These are phyloP conservation scores for Kodamaea derodonti DNA, from an alignment of 1,139 yeast species.

Conservation along the genomic window DNA sequence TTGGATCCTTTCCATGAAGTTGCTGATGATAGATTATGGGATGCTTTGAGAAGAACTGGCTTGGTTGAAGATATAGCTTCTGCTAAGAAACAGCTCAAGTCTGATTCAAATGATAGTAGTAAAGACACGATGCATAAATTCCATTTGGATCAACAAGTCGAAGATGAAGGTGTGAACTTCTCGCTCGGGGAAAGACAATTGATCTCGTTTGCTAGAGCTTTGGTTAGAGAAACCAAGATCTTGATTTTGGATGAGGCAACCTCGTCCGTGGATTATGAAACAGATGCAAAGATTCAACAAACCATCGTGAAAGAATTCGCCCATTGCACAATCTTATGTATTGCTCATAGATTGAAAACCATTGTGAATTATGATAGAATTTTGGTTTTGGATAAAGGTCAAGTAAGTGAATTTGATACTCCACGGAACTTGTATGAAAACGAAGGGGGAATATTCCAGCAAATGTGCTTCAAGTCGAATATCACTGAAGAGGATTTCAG, in stretches of 20 bases:
- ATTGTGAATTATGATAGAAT: constrained; percentile 63
- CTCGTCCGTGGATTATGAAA: constrained; percentile 75
- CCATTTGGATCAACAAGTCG: constrained; percentile 59
- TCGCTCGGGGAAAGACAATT: constrained; percentile 78
- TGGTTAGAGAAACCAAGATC: constrained; percentile 65
- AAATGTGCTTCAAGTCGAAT: constrained; percentile 38
- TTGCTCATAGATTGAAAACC: constrained; percentile 75
- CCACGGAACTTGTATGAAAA: constrained; percentile 43
- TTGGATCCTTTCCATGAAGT: constrained; percentile 60
- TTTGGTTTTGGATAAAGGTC: constrained; percentile 63
- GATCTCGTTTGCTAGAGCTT: constrained; percentile 71
- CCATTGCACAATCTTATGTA: constrained; percentile 68
- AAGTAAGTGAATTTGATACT: constrained; percentile 55
- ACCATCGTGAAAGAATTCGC: constrained; percentile 60
- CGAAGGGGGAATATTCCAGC: constrained; percentile 36
- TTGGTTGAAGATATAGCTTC: constrained; percentile 38
- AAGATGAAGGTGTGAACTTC: constrained; percentile 71
- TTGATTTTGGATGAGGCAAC: constrained; percentile 83
- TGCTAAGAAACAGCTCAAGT: constrained; percentile 18
- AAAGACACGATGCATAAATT: constrained; percentile 50
- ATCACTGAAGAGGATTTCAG: constrained; percentile 16
- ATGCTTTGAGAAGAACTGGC: constrained; percentile 56
- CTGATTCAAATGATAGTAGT: constrained; percentile 9
- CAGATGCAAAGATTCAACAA: constrained; percentile 66
- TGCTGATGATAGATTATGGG: constrained; percentile 51